phyloP scores from a whole-genome alignment of 1,284 basidiomycete species.

The Austroboletus novae-zelandiae region DNA sequence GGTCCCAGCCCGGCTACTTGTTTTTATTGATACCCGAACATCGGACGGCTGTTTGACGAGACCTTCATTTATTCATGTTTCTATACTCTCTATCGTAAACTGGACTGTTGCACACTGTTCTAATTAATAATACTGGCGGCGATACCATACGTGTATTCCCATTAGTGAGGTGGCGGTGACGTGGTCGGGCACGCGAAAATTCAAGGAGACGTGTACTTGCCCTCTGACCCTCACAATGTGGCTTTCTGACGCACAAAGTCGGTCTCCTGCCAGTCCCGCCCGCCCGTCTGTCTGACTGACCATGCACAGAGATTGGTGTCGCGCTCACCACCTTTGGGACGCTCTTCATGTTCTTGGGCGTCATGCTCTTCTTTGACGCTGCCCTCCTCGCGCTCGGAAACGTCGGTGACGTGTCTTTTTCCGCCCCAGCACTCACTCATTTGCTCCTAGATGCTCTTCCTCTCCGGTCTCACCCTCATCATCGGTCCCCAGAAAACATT shows the following conservation, averaged over 20 bases:
- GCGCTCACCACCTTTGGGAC: slow-evolving; percentile 97
- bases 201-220: neutral
- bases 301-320: slow-evolving; percentile 82
- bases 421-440: neutral
- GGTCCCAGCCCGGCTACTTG: slow-evolving; percentile 1
- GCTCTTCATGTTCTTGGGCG: slow-evolving; percentile 94
- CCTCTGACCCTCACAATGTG: slow-evolving; percentile 48
- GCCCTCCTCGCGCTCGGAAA: slow-evolving; percentile 97
- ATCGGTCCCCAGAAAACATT: slow-evolving; percentile 97
- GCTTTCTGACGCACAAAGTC: slow-evolving; percentile 70
- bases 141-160: slow-evolving; percentile 11
- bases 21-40: slow-evolving; percentile 24
- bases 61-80: slow-evolving; percentile 26
- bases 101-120: slow-evolving; percentile 10
- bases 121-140: slow-evolving; percentile 1
- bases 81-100: slow-evolving; percentile 27
- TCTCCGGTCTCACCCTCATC: slow-evolving; percentile 89
- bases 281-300: neutral
- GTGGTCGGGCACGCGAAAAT: slow-evolving; percentile 18
- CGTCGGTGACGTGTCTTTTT: slow-evolving; percentile 40
- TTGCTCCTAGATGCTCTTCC: slow-evolving; percentile 75
- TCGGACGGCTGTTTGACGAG: slow-evolving; percentile 6
- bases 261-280: slow-evolving; percentile 14
- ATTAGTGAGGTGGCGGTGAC: slow-evolving; percentile 16
- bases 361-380: slow-evolving; percentile 96